Base-by-base conservation (phyloP, 2,329 filamentous ascomycete genomes). In the Salinomyces thailandicus region DNA sequence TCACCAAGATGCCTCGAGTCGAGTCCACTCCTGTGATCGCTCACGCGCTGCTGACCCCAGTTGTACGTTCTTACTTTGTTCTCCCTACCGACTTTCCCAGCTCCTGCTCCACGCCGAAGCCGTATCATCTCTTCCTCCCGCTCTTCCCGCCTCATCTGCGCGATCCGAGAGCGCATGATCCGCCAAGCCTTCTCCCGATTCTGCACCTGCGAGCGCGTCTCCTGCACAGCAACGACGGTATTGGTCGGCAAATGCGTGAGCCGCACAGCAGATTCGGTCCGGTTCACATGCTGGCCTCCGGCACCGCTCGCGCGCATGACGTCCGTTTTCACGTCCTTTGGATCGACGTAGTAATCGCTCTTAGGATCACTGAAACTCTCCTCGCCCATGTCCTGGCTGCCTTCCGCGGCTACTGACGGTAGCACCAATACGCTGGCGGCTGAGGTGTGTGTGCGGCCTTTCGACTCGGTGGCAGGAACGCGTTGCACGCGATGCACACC, bases 41-140 rank as follows among this genome's bases (percentile, higher is more conserved):
- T 93, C 47, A 91, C 87, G 29, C 87, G 71, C 60, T 86, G 79
- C 59, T 84, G 77, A 3, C 68, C 67, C 59, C 68, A 82, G 59
- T 95, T 94, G 61, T 95, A 95, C 0, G 87, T 95, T 42, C 87
- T 71, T 40, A 98, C 81, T 67, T 98, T 98, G 64, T 96, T 86
- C 31, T 85, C 85, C 28, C 91, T 73, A 5, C 87, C 91, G 64
- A 91, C 87, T 52, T 81, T 73, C 5, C 70, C 81, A 38, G 86
- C 78, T 48, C 83, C 78, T 45, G 86, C 85, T 45, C 79, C 85
- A 55, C 86, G 75, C 37, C 87, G 71, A 60, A 96, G 59, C 15
- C 69, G 71, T 13, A 79, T 69, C 18, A 87, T 73, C 57, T 89
- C 78, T 49, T 85, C 84, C 60, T 98, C 89, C 19, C 85, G 75